Conservation (phyloP, 768 basidiomycete species). For the Podaxis sp. region DNA sequence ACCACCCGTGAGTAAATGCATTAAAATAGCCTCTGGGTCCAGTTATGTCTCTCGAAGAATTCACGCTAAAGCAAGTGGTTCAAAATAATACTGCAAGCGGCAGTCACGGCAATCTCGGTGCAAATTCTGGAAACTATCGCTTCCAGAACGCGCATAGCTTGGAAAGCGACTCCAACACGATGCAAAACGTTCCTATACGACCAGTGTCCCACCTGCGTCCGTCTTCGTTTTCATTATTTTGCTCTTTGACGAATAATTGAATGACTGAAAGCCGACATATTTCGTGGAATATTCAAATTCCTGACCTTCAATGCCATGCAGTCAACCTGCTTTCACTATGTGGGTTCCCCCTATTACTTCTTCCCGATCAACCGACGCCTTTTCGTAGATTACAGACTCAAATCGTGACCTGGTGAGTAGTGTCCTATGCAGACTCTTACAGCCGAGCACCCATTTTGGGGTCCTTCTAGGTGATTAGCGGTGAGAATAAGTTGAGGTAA, state of each 20-base stretch:
- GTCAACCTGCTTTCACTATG: slow-evolving; percentile 74
- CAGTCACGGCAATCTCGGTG: not conserved
- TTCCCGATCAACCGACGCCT: not conserved
- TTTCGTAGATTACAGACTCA: slow-evolving; percentile 47
- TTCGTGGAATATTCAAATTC: slow-evolving; percentile 81
- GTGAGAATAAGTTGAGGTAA: slow-evolving; percentile 26
- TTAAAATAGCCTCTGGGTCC: not conserved
- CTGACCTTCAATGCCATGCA: slow-evolving; percentile 91
- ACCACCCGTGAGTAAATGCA: not conserved
- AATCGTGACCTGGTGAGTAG: slow-evolving; percentile 61
- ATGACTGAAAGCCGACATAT: slow-evolving; percentile 64
- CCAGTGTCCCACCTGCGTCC: slow-evolving; percentile 72
- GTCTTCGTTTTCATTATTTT: slow-evolving; percentile 15
- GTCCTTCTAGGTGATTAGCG: slow-evolving; percentile 60
- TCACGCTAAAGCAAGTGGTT: not conserved
- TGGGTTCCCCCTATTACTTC: slow-evolving; percentile 28
- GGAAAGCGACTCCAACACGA: not conserved
- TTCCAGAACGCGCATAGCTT: not conserved
- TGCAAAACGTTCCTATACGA: slow-evolving; percentile 47
- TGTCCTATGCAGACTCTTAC: not conserved
- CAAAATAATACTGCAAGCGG: not conserved
- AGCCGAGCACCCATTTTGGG: not conserved
- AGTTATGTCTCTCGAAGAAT: not conserved
- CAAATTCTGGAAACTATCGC: not conserved
- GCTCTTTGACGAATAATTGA: slow-evolving; percentile 6